Base-by-base conservation (phyloP, 371 early-diverging fungal genomes). In the Coemansia sp. region DNA sequence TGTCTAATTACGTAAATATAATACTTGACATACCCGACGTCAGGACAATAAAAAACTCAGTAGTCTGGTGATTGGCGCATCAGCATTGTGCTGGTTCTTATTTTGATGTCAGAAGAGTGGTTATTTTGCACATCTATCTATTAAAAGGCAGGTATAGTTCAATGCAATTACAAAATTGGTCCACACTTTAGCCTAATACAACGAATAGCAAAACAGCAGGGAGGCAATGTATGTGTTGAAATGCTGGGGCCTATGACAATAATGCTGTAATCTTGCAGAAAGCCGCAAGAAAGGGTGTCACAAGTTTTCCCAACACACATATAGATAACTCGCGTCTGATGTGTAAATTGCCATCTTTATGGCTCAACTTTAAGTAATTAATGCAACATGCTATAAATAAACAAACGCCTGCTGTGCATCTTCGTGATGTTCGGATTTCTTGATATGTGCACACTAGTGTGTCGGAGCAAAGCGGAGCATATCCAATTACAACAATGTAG, bases 1-100 rank as follows among this genome's bases (percentile, higher is more conserved):
- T 48, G 48, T 18, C 18, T 8, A 48, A 48, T 48, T 48, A 48
- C 48, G 48, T 48, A 13, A 42, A 42, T 42, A 48, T 48, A 48
- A 8, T 48, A 48, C 18, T 48, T 48, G 48, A 5, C 42, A 48
- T 48, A 48, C 48, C 48, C 48, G 18, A 18, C 48, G n/a, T 48
- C 18, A n/a, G 48, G 48, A 48, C 48, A 48, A 48, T 48, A 18
- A 18, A 48, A 48, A 18, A 2, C 2, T 16, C 48, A 48, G 6
- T 21, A 21, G 48, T 48, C 48, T 14, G 18, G 18, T 48, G 48
- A 48, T 48, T 18, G 5, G 48, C 48, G 48, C 48, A 48, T 8
- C 18, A 6, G 5, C 7, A 18, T 16, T 48, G 48, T 48, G 18
- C 16, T 16, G 18, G 48, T 18, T 48, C 8, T 48, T 48, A 16